phyloP scores from a whole-genome alignment of 768 basidiomycete species.

The Termitomyces sp. region DNA sequence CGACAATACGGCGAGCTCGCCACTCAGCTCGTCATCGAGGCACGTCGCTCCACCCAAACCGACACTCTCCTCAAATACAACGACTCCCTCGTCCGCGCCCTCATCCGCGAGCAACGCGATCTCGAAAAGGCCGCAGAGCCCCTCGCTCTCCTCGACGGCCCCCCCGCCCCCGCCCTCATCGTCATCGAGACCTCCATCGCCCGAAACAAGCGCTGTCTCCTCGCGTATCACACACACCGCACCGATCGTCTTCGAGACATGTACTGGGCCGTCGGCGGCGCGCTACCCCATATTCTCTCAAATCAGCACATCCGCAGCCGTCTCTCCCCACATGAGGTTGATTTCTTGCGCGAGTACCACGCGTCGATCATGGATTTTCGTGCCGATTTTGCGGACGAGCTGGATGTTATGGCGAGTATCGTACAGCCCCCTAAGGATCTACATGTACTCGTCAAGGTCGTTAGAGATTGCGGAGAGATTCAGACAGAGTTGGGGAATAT shows the following conservation, averaged over 20 bases:
- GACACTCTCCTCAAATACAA: conserved; percentile 91
- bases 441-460: conserved; percentile 82
- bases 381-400: conserved; percentile 77
- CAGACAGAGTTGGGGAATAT: conserved; percentile 90
- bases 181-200: conserved; percentile 87
- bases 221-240: conserved; percentile 90
- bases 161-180: conserved; percentile 61
- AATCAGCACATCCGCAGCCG: conserved; percentile 66
- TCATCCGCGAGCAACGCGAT: conserved; percentile 89
- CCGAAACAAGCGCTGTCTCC: conserved; percentile 93
- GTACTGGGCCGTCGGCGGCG: conserved; percentile 89
- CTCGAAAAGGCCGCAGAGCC: conserved; percentile 59
- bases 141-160: conserved; percentile 33
- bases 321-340: conserved; percentile 73
- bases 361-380: conserved; percentile 80
- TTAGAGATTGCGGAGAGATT: conserved; percentile 87
- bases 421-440: conserved; percentile 84
- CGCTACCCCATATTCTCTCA: conserved; percentile 77
- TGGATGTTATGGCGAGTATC: conserved; percentile 85
- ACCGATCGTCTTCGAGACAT: conserved; percentile 78
- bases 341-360: conserved; percentile 59
- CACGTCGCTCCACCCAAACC: conserved; percentile 79
- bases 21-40: conserved; percentile 83
- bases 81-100: conserved; percentile 77
- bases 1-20: conserved; percentile 83